Evolutionary conservation across 805 yeast species (phyloP), one percentile per base, ranked within the genome.

Genomic region (Cyberlindnera galapagoensis): DNA sequence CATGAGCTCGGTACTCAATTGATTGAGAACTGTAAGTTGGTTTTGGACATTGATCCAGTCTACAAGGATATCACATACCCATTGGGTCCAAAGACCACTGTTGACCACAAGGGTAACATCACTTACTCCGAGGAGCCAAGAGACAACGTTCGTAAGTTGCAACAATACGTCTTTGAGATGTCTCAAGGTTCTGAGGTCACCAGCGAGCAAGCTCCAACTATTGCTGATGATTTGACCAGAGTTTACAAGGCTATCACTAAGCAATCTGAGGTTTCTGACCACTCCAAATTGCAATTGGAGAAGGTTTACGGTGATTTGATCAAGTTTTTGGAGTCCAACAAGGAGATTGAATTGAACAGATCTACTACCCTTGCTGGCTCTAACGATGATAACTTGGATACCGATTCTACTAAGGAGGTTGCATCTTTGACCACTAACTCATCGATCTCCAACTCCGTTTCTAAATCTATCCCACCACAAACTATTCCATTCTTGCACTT

Each of bases 161-260:
- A 92, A 65, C 90, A 88, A 59, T 92, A 92, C 59, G 97, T 92
- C 45, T 74, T 77, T 56, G 95, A 85, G 62, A 88, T 92, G 97
- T 94, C 97, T 33, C 79, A 75, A 54, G 98, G 98, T 63, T 88
- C 95, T 49, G 77, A 76, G 45, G 63, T 85, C 54, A 84, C 97
- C 38, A 76, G 69, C 48, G 66, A 64, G 39, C 58, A 63, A 28
- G 80, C 83, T 53, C 85, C 90, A 48, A 69, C 90, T 21, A 78
- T 85, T 52, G 79, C 83, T 57, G 90, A 86, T 56, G 95, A 87
- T 60, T 71, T 86, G 56, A 73, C 86, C 25, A 74, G 78, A 52
- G 81, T 86, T 44, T 86, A 87, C 69, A 75, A 77, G 51, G 86
- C 90, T 36, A 74, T 87, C 42, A 71, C 82, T 41, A 78, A 77